These are phyloP conservation scores for Arthonia radiata DNA, from an alignment of 495 filamentous ascomycete species.

Conservation along the genomic window DNA sequence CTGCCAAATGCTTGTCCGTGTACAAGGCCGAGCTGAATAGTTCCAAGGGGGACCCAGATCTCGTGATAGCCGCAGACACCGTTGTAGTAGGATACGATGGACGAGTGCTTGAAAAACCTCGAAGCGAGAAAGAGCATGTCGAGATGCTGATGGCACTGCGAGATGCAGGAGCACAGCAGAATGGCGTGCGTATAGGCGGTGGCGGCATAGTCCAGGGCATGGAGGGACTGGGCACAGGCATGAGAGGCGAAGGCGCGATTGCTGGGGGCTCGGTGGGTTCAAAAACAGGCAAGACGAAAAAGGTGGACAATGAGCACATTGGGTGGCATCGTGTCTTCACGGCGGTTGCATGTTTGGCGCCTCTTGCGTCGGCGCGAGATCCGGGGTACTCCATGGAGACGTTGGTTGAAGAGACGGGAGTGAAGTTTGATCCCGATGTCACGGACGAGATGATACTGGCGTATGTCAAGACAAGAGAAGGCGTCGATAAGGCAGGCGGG, in stretches of 20 bases:
- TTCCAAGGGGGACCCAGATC: conserved; percentile 40
- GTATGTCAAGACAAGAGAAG: conserved; percentile 81
- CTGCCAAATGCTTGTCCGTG: conserved; percentile 52
- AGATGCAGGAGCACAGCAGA: no score
- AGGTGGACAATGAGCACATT: neutral
- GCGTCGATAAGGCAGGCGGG: conserved; percentile 85
- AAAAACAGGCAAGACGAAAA: neutral
- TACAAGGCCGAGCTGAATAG: conserved; percentile 42
- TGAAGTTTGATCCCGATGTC: conserved; percentile 48
- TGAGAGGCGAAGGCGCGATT: no score
- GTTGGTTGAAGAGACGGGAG: conserved; percentile 66
- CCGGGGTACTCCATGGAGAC: conserved; percentile 70
- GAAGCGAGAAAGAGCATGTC: conserved; percentile 52
- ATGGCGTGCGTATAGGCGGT: no score
- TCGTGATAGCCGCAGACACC: conserved; percentile 83
- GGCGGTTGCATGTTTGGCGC: conserved; percentile 56
- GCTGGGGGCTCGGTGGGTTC: neutral
- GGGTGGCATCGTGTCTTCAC: conserved; percentile 54
- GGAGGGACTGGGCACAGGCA: no score
- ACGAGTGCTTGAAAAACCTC: conserved; percentile 70
- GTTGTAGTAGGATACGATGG: conserved; percentile 57
- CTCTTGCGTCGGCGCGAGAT: conserved; percentile 43
- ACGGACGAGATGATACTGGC: conserved; percentile 62
- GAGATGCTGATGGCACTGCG: conserved; percentile 58
- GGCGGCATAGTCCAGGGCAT: no score